A percentile compares a stretch with the other conserved stretches of the same genome.
Conservation (phyloP, 2,329 filamentous ascomycete species). For the Colletotrichum coccodes region DNA sequence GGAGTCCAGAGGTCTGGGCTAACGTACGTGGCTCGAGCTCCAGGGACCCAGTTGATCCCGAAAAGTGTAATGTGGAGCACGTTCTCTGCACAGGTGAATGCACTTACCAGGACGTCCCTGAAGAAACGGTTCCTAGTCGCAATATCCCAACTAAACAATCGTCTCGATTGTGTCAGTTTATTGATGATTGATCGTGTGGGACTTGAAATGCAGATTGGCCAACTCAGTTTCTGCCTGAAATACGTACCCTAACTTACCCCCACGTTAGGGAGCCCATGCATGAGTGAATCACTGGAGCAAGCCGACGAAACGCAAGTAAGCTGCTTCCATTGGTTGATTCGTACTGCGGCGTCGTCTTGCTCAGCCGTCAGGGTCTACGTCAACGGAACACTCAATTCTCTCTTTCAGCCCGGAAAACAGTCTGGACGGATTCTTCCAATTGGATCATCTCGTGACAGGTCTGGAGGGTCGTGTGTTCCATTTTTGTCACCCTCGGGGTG, state of each 20-base stretch:
- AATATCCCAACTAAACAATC: background rate
- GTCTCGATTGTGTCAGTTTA: background rate
- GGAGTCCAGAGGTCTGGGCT: no score
- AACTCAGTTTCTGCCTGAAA: background rate
- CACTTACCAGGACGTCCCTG: background rate
- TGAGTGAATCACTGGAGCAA: conserved; percentile 6
- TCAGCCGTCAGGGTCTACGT: background rate
- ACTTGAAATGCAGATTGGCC: background rate
- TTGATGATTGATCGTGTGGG: background rate
- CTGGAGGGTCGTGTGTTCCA: background rate
- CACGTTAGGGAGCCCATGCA: background rate
- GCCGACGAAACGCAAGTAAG: background rate
- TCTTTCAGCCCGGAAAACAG: no score
- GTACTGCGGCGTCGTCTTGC: background rate
- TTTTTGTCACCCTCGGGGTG: background rate
- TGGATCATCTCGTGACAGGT: background rate
- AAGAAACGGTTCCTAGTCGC: background rate
- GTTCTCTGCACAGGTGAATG: background rate
- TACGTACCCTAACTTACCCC: background rate
- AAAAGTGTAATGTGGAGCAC: background rate
- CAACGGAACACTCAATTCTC: background rate
- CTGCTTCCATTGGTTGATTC: background rate
- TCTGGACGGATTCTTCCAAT: background rate
- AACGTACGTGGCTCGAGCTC: background rate
- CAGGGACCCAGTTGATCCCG: background rate